Evolutionary conservation across 768 basidiomycete species (phyloP).

Genomic region (Russula foetens): DNA sequence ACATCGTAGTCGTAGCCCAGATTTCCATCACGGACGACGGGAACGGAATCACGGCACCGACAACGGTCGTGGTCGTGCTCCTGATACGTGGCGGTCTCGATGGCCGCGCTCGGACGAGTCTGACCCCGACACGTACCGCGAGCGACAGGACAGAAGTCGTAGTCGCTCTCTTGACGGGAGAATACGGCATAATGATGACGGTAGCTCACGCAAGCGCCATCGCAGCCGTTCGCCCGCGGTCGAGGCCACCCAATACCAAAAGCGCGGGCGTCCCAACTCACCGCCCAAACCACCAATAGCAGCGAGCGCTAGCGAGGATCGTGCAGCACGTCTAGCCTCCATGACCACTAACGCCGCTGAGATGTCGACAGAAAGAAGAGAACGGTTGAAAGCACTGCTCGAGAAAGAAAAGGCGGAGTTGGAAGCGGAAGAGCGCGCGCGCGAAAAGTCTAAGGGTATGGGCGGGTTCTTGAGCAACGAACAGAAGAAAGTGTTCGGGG

Average conservation of each 20-base stretch:
- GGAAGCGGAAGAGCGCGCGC: constrained; percentile 59
- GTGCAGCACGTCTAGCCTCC: constrained; percentile 81
- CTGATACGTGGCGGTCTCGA: constrained; percentile 29
- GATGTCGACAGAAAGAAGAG: constrained; percentile 61
- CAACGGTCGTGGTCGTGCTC: constrained; percentile 17
- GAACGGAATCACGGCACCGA: constrained; percentile 21
- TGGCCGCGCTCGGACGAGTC: constrained; percentile 50
- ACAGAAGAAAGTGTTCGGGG: constrained; percentile 79
- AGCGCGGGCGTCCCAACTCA: constrained; percentile 44
- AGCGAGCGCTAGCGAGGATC: constrained; percentile 36
- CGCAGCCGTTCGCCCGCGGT: constrained; percentile 32
- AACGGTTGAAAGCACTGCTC: constrained; percentile 57
- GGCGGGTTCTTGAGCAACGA: constrained; percentile 77
- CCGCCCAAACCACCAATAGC: constrained; percentile 23
- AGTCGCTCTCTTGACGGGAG: constrained; percentile 21
- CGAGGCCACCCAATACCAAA: constrained; percentile 29
- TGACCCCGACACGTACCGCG: constrained; percentile 29
- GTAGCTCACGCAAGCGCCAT: constrained; percentile 30
- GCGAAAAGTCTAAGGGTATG: constrained; percentile 68
- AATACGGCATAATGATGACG: constrained; percentile 21
- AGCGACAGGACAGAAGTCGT: constrained; percentile 25
- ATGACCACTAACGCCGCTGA: constrained; percentile 73
- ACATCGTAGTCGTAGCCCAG: constrained; percentile 19
- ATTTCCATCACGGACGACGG: constrained; percentile 1
- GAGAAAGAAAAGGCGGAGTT: constrained; percentile 73